Base-by-base conservation (phyloP, 2,329 filamentous ascomycete species). In the Aspergillus novofumigatus region DNA sequence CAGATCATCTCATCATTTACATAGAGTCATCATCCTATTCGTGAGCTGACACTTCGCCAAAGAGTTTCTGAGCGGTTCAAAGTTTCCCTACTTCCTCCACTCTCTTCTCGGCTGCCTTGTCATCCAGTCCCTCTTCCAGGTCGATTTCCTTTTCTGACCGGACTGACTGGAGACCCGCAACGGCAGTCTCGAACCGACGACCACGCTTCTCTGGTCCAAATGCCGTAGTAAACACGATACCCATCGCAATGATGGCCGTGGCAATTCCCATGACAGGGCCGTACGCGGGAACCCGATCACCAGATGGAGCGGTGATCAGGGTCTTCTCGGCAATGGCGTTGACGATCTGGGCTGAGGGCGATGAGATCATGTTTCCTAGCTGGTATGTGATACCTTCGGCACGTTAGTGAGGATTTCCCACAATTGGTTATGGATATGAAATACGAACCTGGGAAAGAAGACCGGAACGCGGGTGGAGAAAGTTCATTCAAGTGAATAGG, bases 401-500 rank as follows among this genome's bases (percentile, higher is more conserved):
- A 21, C 41, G 38, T 62, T 51, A 63, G 59, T 44, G n/a, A 9
- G 4, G 4, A 44, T 0, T 11, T 11, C 7, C 49, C 35, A 26
- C 14, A n/a, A 17, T n/a, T 3, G 28, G 25, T 26, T 26, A 26
- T 26, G 23, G 21, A n/a, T 3, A 26, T 23, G 21, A 17, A 9
- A 6, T 9, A 56, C 54, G 1, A 49, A 65, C 89, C 89, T 25
- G 90, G 90, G 58, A 70, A 70, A 0, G 67, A 90, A 0, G 89
- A 90, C 4, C 89, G 80, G 77, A 92, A 88, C 0, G 83, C 83
- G 1, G 86, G 87, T 0, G 89, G 89, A 0, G 85, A 87, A 8
- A 92, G 78, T 69, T 92, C 89, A 83, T 90, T 91, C 4, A 92
- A 77, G 64, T 92, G 89, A 55, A 91, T 89, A 17, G 85, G 85